These are phyloP conservation scores for Beauveria medogensis DNA, from an alignment of 2,329 filamentous ascomycete genomes.

Conservation along the genomic window DNA sequence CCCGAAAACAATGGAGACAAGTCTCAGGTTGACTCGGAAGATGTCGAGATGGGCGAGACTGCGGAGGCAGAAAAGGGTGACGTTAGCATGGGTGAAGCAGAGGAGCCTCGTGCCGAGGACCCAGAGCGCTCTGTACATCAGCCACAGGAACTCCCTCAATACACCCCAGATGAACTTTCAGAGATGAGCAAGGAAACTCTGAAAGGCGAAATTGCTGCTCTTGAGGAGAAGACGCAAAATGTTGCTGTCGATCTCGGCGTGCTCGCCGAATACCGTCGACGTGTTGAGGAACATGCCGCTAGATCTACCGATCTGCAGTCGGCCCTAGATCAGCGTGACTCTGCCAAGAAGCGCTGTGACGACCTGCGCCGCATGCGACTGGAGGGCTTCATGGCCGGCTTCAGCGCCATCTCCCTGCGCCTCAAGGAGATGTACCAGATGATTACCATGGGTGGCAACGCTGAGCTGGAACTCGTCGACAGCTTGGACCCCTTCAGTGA, in stretches of 20 bases:
- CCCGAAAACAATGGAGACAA: conserved; percentile 14
- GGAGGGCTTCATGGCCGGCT: conserved; percentile 98
- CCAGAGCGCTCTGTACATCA: conserved; percentile 22
- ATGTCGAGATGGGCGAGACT: conserved; percentile 22
- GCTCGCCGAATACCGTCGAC: conserved; percentile 77
- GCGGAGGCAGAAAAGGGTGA: conserved; percentile 19
- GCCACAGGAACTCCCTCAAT: conserved; percentile 61
- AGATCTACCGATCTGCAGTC: conserved; percentile 77
- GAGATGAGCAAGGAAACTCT: conserved; percentile 57
- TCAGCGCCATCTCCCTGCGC: conserved; percentile 84
- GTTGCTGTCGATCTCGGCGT: conserved; percentile 84
- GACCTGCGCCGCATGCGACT: conserved; percentile 83
- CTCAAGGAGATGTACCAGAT: conserved; percentile 99
- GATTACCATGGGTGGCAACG: conserved; percentile 99
- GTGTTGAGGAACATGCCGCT: conserved; percentile 72
- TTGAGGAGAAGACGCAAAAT: conserved; percentile 69
- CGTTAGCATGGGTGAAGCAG: conserved; percentile 7
- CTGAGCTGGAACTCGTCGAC: conserved; percentile 93
- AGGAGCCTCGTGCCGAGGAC: conserved; percentile 4
- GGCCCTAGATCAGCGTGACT: conserved; percentile 70
- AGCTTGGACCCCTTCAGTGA: conserved; percentile 94
- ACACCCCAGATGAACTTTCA: conserved; percentile 62
- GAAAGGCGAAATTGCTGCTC: conserved; percentile 52
- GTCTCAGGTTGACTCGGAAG: conserved; percentile 22
- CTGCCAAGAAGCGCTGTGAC: conserved; percentile 85